Evolutionary conservation across 768 basidiomycete species (phyloP).

Genomic region (Postia placenta): DNA sequence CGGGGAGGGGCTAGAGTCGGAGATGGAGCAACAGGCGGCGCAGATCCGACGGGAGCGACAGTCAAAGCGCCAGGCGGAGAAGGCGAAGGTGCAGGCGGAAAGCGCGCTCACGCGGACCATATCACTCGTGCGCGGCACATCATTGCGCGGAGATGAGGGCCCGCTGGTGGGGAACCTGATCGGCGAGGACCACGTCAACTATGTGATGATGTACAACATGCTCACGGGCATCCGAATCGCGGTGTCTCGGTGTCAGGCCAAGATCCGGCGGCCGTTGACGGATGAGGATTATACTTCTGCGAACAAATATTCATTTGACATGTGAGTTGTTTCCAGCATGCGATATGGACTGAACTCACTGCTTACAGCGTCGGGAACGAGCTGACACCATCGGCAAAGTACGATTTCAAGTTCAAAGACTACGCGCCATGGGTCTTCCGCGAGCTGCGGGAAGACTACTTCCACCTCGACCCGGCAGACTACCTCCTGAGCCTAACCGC

Average conservation of each 20-base stretch:
- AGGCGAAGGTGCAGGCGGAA: constrained; percentile 57
- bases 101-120: constrained; percentile 35
- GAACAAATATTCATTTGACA: constrained; percentile 97
- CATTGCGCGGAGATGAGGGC: constrained; percentile 38
- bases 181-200: constrained; percentile 98
- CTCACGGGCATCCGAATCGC: constrained; percentile 95
- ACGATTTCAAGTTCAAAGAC: constrained; percentile 99
- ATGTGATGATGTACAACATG: constrained; percentile 99
- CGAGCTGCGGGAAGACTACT: constrained; percentile 87
- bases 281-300: constrained; percentile 81
- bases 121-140: constrained; percentile 20
- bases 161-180: constrained; percentile 92
- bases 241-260: constrained; percentile 94
- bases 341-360: too few relatives aligned
- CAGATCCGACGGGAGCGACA: constrained; percentile 75
- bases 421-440: constrained; percentile 99
- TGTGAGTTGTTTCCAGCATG: too few relatives aligned
- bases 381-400: constrained; percentile 93
- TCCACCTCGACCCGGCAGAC: constrained; percentile 94
- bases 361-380: constrained; percentile 84
- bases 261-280: constrained; percentile 80
- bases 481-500: constrained; percentile 95
- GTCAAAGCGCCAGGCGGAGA: constrained; percentile 66
- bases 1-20: constrained; percentile 58
- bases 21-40: constrained; percentile 88